Conservation (phyloP, 208 protist species). For the Spongospora subterranea region DNA sequence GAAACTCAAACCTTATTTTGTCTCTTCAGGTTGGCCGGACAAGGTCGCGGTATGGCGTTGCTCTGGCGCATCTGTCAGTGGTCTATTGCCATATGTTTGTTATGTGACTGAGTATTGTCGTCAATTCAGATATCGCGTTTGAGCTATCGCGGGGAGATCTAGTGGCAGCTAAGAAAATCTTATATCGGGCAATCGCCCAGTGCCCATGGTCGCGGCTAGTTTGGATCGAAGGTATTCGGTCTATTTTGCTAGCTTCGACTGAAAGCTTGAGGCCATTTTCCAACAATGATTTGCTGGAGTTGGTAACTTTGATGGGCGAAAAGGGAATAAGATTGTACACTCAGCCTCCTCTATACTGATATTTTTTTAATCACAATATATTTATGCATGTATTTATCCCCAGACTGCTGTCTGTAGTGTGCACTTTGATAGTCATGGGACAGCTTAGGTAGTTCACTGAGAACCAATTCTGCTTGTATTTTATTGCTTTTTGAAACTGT, state of each 20-base stretch:
- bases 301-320: slow-evolving; percentile 44
- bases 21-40: too few relatives aligned
- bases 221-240: neutral
- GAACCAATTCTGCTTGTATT: too few relatives aligned
- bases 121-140: slow-evolving; percentile 34
- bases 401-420: too few relatives aligned
- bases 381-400: too few relatives aligned
- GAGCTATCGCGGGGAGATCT: neutral
- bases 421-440: too few relatives aligned
- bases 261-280: neutral
- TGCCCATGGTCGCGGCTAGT: slow-evolving; percentile 38
- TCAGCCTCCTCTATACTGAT: too few relatives aligned
- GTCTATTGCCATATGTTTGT: neutral
- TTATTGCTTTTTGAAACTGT: too few relatives aligned
- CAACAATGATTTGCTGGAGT: neutral
- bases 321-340: slow-evolving; percentile 15
- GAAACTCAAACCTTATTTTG: too few relatives aligned
- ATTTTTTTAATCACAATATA: too few relatives aligned
- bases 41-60: neutral
- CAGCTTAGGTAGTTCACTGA: too few relatives aligned
- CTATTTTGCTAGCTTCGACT: neutral
- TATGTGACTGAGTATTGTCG: neutral
- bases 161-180: neutral
- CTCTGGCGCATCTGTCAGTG: slow-evolving; percentile 20
- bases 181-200: slow-evolving; percentile 3